Evolutionary conservation across 2,329 filamentous ascomycete species (phyloP), one percentile per base, ranked within the genome.

Genomic region (Pseudovirgaria hyperparasitica): DNA sequence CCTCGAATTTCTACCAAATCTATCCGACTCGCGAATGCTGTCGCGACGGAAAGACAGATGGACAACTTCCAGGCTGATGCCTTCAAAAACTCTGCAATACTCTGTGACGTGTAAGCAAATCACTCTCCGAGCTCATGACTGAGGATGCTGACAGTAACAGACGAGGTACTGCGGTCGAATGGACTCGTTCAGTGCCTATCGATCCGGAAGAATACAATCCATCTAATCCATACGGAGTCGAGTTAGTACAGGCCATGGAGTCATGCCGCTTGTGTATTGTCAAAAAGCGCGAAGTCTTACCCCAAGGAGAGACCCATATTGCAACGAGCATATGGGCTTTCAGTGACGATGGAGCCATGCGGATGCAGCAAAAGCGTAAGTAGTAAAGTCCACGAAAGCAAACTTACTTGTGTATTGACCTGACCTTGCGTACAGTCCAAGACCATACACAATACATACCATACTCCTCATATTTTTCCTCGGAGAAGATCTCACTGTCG

Each of bases 271-370:
- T 64, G 13, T 46, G 42, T 10, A 48, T 63, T 1, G 53, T 64
- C 6, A 50, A 58, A 2, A 60, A 59, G 41, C 49, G 55, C 12
- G 51, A 60, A 19, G 46, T 51, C 5, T 38, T 46, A 5, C 35
- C 48, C 2, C 43, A 53, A 12, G 50, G 47, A 9, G 46, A 43
- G 5, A 46, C 52, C 3, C 49, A 45, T 22, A 45, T 58, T 16
- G 49, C 51, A 11, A 60, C 58, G 1, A 60, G 56, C 2, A 53
- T 63, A 10, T 63, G 60, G 60, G 49, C 49, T 0, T 41, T 63
- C 5, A 55, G 52, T 22, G 48, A 60, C 23, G 58, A 63, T 34
- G 50, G 54, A 19, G 45, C 43, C 2, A 42, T 57, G 3, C 48
- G 59, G 7, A 33, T 60, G 17, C 57, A 63, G 30, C 55, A 63